Conservation (phyloP, 106 monocot species). For the Hemerocallis citrina region DNA sequence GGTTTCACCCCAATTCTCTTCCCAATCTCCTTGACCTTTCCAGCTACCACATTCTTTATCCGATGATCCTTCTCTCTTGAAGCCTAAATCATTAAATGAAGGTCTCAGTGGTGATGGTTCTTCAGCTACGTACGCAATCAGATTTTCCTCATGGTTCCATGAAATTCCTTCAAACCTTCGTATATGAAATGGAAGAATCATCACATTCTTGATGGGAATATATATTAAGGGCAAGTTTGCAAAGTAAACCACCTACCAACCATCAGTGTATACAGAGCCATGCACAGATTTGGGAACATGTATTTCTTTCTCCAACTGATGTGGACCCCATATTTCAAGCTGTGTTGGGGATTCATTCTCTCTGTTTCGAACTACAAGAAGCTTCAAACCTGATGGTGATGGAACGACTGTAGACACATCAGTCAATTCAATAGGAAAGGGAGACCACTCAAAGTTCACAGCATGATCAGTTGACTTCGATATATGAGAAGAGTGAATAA, state of each 20-base stretch:
- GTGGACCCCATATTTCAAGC: slow-evolving; percentile 76
- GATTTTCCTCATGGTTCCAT: slow-evolving; percentile 75
- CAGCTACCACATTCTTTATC: slow-evolving; percentile 69
- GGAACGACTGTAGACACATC: slow-evolving; percentile 73
- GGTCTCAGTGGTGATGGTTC: slow-evolving; percentile 56
- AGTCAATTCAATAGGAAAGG: slow-evolving; percentile 83
- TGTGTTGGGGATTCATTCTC: slow-evolving; percentile 59
- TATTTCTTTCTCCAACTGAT: slow-evolving; percentile 69
- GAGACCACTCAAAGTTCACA: slow-evolving; percentile 73
- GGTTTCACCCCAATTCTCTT: slow-evolving; percentile 97
- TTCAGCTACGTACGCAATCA: slow-evolving; percentile 92
- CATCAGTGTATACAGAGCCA: slow-evolving; percentile 76
- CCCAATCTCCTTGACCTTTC: slow-evolving; percentile 96
- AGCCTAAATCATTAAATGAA: slow-evolving; percentile 64
- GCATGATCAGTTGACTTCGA: slow-evolving; percentile 27
- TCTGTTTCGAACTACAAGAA: slow-evolving; percentile 73
- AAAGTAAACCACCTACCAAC: slow-evolving; percentile 67
- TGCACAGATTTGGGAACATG: slow-evolving; percentile 68
- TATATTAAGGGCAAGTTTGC: neutral
- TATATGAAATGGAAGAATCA: neutral
- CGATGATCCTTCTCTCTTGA: slow-evolving; percentile 44
- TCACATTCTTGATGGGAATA: neutral
- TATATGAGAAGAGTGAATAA: slow-evolving; percentile 66
- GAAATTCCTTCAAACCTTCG: slow-evolving; percentile 99
- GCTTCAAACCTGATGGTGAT: slow-evolving; percentile 81